Conservation (phyloP, 345 rosid species). For the Firmiana major region DNA sequence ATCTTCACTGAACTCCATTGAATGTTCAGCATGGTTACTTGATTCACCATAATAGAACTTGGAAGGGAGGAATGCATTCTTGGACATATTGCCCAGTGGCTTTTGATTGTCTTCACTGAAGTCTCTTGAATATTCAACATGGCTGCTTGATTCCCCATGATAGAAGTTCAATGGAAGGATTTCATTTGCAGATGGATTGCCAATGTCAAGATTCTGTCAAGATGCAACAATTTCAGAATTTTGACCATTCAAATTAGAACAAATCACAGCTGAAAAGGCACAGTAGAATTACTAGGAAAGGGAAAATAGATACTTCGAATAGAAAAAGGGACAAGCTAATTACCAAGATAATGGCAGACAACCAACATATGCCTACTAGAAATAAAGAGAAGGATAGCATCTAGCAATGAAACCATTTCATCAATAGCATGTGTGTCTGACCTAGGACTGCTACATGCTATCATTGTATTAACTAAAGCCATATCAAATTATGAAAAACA, state of each 20-base stretch:
- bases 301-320: background rate
- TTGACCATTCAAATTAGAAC: background rate
- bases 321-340: background rate
- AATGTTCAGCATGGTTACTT: conserved; percentile 41
- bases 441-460: background rate
- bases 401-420: background rate
- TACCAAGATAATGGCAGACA: background rate
- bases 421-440: background rate
- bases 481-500: background rate
- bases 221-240: background rate
- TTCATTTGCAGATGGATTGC: background rate
- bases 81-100: conserved; percentile 34
- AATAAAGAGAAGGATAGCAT: background rate
- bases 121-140: conserved; percentile 43
- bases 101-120: conserved; percentile 45
- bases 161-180: background rate
- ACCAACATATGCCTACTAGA: background rate
- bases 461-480: background rate
- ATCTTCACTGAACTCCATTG: conserved; percentile 36
- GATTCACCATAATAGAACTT: conserved; percentile 54
- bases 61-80: conserved; percentile 35
- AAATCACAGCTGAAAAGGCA: background rate
- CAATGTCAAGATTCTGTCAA: background rate
- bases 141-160: conserved; percentile 13
- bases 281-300: background rate